Conservation (phyloP, 1,139 yeast species). For the Nakaseomyces sp. region DNA sequence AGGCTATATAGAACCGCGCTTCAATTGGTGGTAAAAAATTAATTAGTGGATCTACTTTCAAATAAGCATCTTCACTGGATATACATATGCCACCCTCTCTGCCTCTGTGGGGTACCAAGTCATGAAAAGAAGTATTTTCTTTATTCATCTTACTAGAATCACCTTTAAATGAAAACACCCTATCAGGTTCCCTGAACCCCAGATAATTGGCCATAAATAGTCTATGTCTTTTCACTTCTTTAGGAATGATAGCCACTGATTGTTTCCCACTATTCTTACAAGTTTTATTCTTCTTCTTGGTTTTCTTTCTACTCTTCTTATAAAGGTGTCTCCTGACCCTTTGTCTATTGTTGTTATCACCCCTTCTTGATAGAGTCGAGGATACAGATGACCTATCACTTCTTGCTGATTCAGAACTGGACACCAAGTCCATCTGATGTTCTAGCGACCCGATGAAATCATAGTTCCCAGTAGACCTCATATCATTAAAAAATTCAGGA, state of each 20-base stretch:
- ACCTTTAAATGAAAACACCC: conserved; percentile 16
- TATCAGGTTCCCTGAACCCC: conserved; percentile 31
- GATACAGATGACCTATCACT: conserved; percentile 7
- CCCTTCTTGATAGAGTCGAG: conserved; percentile 8
- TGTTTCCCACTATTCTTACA: background rate
- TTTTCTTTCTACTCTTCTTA: conserved; percentile 9
- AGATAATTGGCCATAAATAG: conserved; percentile 43
- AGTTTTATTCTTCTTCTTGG: conserved; percentile 7
- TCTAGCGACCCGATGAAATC: background rate
- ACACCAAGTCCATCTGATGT: background rate
- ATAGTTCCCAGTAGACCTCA: conserved; percentile 22
- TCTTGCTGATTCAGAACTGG: background rate
- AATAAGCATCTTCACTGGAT: background rate
- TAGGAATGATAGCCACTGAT: background rate
- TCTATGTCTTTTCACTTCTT: conserved; percentile 24
- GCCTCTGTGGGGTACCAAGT: background rate
- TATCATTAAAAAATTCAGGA: conserved; percentile 26
- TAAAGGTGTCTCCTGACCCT: conserved; percentile 12
- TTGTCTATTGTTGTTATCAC: conserved; percentile 10
- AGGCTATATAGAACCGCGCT: conserved; percentile 17
- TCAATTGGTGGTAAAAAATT: conserved; percentile 18
- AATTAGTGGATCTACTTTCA: conserved; percentile 16
- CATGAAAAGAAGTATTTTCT: background rate
- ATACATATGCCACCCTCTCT: no score
- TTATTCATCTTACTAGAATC: background rate